Evolutionary conservation across 2,329 filamentous ascomycete species (phyloP).

Genomic region (Chaetoscypha palmicola): DNA sequence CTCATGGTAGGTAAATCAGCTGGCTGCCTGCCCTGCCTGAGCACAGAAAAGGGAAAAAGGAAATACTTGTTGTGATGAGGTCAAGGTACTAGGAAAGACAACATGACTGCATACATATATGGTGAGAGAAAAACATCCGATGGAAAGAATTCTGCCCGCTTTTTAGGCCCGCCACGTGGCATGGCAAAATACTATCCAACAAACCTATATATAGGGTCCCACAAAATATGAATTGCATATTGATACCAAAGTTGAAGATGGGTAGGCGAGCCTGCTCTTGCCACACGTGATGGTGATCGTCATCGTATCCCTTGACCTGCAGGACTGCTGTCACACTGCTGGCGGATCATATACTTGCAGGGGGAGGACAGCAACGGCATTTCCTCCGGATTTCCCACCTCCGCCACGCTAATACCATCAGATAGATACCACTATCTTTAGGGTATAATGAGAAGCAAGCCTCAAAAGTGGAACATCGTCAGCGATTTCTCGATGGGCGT

Average conservation of each 20-base stretch:
- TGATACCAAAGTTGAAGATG: neutral
- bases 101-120: constrained; percentile 7
- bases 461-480: neutral
- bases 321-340: neutral
- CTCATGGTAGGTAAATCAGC: constrained; percentile 4
- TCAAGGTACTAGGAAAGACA: neutral
- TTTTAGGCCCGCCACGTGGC: constrained; percentile 12
- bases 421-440: too few relatives aligned
- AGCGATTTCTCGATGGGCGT: neutral
- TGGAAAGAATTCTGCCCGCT: too few relatives aligned
- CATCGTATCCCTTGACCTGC: neutral
- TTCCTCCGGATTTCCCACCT: neutral
- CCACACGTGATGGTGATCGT: constrained; percentile 6
- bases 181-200: constrained; percentile 7
- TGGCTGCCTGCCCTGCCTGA: neutral
- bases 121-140: constrained; percentile 5
- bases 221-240: constrained; percentile 3
- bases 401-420: neutral
- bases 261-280: neutral
- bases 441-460: too few relatives aligned
- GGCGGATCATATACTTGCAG: neutral
- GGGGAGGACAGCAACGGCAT: neutral
- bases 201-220: constrained; percentile 4
- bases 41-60: constrained; percentile 1
- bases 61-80: neutral